phyloP scores from a whole-genome alignment of 2,329 filamentous ascomycete genomes.

The Pseudogymnoascus sp. region DNA sequence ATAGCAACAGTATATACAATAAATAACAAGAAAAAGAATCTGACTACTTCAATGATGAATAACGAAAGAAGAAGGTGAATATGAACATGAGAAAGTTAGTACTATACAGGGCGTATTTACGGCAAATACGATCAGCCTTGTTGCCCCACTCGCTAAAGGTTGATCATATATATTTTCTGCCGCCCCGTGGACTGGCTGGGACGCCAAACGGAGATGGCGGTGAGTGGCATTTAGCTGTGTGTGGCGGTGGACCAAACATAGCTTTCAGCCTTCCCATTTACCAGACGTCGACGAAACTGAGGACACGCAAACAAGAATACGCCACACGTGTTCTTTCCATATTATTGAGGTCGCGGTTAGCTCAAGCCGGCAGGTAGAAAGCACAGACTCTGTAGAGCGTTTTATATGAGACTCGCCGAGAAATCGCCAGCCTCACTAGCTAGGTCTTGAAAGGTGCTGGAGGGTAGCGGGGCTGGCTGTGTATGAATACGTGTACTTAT shows the following conservation, averaged over 20 bases:
- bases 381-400: background rate
- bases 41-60: background rate
- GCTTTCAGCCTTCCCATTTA: constrained; percentile 5
- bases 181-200: background rate
- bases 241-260: background rate
- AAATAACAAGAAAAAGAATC: background rate
- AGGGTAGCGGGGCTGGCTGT: background rate
- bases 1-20: background rate
- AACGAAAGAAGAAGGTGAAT: background rate
- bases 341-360: background rate
- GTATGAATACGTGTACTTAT: background rate
- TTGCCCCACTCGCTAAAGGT: background rate
- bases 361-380: background rate
- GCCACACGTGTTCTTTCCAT: background rate
- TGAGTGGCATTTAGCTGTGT: background rate
- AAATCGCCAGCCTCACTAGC: background rate
- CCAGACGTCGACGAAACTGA: background rate
- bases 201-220: background rate
- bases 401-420: constrained; percentile 2
- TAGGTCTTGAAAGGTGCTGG: background rate
- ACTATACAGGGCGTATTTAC: background rate
- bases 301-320: background rate
- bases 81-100: background rate
- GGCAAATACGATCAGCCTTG: background rate
- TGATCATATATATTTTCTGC: background rate